Conservation (phyloP, 139 green algal species). For the Marvania coccoides region DNA sequence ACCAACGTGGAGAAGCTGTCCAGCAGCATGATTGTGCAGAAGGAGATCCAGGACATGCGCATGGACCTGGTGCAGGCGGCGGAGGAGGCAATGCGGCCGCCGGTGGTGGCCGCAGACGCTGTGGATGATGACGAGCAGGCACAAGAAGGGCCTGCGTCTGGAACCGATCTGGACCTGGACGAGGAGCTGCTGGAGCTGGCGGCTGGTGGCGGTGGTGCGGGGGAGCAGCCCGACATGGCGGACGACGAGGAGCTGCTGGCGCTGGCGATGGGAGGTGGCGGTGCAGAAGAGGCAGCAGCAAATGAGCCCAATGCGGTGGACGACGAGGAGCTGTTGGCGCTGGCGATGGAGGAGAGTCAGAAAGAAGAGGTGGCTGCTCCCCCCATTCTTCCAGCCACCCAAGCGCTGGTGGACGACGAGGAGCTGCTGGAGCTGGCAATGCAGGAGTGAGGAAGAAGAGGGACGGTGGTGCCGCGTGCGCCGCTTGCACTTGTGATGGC, state of each 20-base stretch:
- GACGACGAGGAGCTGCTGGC: constrained; percentile 9
- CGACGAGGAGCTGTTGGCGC: not conserved
- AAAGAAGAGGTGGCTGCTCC: not conserved
- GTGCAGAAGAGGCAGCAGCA: not conserved
- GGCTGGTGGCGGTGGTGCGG: not conserved
- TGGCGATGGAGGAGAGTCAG: not conserved
- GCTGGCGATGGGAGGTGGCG: not conserved
- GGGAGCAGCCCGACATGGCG: not conserved
- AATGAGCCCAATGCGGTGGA: not conserved
- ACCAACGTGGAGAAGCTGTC: constrained; percentile 28
- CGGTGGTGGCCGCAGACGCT: not conserved
- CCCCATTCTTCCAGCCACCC: not conserved
- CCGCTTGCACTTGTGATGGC: no score
- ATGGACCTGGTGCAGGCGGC: constrained; percentile 20
- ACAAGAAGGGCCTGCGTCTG: not conserved
- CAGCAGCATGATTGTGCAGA: constrained; percentile 1
- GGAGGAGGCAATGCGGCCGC: not conserved
- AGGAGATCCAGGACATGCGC: constrained; percentile 12
- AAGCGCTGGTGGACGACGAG: not conserved
- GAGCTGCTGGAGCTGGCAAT: constrained; percentile 21
- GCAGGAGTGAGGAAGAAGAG: not conserved
- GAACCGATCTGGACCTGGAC: not conserved
- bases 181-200: not conserved
- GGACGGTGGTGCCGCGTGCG: not conserved
- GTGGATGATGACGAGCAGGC: not conserved